Evolutionary conservation across 2,329 filamentous ascomycete species (phyloP), one percentile per base, ranked within the genome.

Genomic region (Penicillium occitanis): DNA sequence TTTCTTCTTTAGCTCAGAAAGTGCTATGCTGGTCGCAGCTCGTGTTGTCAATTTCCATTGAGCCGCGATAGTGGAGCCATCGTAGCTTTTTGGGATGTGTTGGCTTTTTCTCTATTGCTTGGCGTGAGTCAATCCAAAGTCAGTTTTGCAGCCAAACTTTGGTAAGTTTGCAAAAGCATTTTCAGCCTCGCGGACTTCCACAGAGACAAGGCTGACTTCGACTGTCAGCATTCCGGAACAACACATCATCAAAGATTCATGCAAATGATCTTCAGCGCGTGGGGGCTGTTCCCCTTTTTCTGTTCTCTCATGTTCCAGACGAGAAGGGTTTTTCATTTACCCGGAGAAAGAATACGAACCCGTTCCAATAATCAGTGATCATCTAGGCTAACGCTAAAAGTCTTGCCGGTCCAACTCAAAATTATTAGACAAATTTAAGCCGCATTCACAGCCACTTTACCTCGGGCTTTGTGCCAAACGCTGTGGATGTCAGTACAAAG

Each of bases 41-140:
- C 42, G 44, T 37, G 25, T 61, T 61, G 33, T 37, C 19, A 19
- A 50, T 50, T 40, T 62, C 33, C 10, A 57, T 37, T 62, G 60
- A 62, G 60, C 60, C 60, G 60, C 60, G 60, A 61, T 35, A 48
- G 58, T 61, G 58, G 58, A 61, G 42, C 25, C 5, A 37, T 37
- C 13, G 35, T 37, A 37, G 35, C 35, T 37, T 37, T 19, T 19
- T 19, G 19, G 19, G 19, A 19, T 19, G 19, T 11, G n/a, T 3
- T 33, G 48, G 22, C 6, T 14, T 5, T 53, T 28, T 53, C 28
- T 53, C 28, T 40, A n/a, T 40, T 53, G 33, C 33, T 57, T 25
- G 33, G 33, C 53, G 33, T 57, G 53, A 40, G 33, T 40, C 53
- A 57, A 40, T 40, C 33, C 33, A 40, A 57, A 57, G 19, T 10